Percentiles rank a stretch among this genome's conserved stretches.
phyloP scores from a whole-genome alignment of 139 green algal species.

The Haematococcus lacustris region DNA sequence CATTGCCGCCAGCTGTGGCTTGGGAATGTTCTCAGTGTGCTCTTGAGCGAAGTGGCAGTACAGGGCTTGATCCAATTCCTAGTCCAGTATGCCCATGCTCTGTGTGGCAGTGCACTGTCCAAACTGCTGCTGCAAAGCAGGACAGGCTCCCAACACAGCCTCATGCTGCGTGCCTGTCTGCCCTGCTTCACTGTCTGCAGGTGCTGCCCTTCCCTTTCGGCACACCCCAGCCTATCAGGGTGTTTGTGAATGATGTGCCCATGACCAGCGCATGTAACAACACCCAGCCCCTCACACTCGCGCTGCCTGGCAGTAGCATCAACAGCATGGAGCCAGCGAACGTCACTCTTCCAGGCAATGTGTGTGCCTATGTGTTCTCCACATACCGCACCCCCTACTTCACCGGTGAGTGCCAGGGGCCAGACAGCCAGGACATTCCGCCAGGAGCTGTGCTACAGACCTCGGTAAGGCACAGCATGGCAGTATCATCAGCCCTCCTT shows the following conservation, averaged over 20 bases:
- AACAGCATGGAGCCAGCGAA: not conserved
- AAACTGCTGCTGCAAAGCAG: no score
- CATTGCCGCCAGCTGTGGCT: not conserved
- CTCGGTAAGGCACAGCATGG: no score
- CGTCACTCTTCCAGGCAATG: not conserved
- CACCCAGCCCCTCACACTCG: not conserved
- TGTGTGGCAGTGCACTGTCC: no score
- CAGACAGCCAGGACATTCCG: no score
- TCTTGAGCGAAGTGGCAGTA: no score
- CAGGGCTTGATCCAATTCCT: no score
- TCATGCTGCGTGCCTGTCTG: not conserved
- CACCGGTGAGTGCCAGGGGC: not conserved
- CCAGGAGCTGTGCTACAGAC: no score
- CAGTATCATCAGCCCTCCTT: no score
- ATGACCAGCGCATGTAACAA: not conserved
- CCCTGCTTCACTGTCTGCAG: not conserved
- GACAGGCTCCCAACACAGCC: no score
- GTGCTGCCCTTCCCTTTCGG: not conserved
- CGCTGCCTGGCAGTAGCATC: not conserved
- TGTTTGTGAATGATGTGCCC: conserved; percentile 13
- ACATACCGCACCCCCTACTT: conserved; percentile 22
- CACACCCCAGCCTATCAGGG: not conserved
- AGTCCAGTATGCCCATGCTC: no score
- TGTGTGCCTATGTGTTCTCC: conserved; percentile 27
- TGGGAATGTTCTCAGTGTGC: no score